Conservation (phyloP, 768 basidiomycete genomes). For the Leccinum arenicola region DNA sequence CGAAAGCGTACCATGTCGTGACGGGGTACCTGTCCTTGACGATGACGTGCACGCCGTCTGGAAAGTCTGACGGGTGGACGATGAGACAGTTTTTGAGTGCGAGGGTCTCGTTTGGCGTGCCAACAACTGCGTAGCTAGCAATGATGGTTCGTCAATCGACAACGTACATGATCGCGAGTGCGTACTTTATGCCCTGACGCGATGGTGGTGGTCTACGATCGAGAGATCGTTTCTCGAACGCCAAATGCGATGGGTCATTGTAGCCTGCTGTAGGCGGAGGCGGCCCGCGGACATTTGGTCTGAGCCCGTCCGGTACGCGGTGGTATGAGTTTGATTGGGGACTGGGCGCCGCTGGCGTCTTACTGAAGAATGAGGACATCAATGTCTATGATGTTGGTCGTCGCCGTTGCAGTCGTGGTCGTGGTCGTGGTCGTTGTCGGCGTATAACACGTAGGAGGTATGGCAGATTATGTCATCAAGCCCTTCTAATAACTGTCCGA, state of each 20-base stretch:
- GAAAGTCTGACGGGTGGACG: constrained; percentile 76
- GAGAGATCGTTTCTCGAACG: constrained; percentile 50
- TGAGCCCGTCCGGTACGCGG: constrained; percentile 40
- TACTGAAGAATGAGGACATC: constrained; percentile 44
- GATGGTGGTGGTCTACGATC: constrained; percentile 41
- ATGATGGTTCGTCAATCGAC: neutral
- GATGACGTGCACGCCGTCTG: constrained; percentile 67
- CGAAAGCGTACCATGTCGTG: constrained; percentile 65
- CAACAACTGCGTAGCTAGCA: constrained; percentile 53
- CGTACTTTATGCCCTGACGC: constrained; percentile 30
- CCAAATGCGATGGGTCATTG: constrained; percentile 47
- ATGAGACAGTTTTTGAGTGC: constrained; percentile 82
- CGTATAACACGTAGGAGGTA: too few relatives aligned
- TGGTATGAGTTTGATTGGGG: constrained; percentile 42
- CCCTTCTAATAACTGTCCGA: neutral
- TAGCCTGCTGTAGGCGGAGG: constrained; percentile 42
- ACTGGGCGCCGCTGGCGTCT: constrained; percentile 28
- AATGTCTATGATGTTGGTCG: neutral
- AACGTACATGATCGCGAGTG: neutral
- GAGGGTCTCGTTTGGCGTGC: constrained; percentile 60
- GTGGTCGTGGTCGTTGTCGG: too few relatives aligned
- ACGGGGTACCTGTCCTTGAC: constrained; percentile 70
- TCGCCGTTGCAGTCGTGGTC: neutral
- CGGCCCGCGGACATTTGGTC: constrained; percentile 34
- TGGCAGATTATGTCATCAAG: neutral